phyloP scores from a whole-genome alignment of 106 monocot species.

The Chionographis japonica region DNA sequence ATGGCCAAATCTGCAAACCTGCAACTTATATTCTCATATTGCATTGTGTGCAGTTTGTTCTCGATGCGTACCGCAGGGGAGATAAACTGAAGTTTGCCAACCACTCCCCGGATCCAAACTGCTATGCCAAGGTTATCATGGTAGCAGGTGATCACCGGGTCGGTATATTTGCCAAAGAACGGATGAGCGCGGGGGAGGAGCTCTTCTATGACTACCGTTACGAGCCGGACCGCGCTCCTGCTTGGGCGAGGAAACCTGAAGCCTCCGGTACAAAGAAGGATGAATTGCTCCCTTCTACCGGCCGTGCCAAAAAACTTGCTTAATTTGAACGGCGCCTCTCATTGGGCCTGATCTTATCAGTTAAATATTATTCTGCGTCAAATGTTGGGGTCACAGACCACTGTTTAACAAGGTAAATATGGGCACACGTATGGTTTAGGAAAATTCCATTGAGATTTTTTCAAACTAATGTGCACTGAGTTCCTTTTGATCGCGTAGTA shows the following conservation, averaged over 20 bases:
- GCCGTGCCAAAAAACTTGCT: conserved; percentile 92
- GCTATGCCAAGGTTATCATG: conserved; percentile 99
- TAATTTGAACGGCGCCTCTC: neutral
- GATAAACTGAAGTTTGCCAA: conserved; percentile 97
- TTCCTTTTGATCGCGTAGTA: too few relatives aligned
- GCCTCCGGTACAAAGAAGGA: conserved; percentile 57
- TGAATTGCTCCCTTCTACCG: conserved; percentile 41
- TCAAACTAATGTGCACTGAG: too few relatives aligned
- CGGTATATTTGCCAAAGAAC: conserved; percentile 93
- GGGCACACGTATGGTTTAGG: too few relatives aligned
- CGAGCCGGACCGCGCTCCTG: conserved; percentile 88
- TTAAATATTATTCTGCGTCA: too few relatives aligned
- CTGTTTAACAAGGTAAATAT: too few relatives aligned
- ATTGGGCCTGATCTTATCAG: too few relatives aligned
- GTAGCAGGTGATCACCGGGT: conserved; percentile 97
- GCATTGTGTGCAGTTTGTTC: conserved; percentile 75
- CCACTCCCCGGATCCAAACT: conserved; percentile 95
- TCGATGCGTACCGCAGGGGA: conserved; percentile 90
- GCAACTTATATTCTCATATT: neutral
- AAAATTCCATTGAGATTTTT: too few relatives aligned
- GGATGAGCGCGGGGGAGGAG: conserved; percentile 86
- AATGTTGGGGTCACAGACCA: too few relatives aligned
- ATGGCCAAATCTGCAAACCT: neutral
- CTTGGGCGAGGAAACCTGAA: conserved; percentile 94
- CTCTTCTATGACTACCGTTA: conserved; percentile 97